Percentiles rank a stretch among this genome's conserved stretches.
phyloP scores from a whole-genome alignment of 306 rosid species.

The Cucumis hystrix region DNA sequence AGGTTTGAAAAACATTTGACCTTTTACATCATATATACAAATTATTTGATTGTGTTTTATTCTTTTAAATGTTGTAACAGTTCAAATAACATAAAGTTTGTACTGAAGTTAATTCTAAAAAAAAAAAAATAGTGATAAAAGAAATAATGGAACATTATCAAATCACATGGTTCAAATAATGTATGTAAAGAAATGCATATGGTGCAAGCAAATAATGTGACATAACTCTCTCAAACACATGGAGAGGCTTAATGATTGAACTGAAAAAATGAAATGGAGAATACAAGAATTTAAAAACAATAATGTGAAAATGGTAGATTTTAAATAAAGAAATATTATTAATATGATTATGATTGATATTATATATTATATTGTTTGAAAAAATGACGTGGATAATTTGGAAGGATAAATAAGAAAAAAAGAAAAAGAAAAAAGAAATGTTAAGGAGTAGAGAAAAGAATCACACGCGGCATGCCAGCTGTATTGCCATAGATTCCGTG shows the following conservation, averaged over 20 bases:
- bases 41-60: too few relatives aligned
- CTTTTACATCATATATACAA: too few relatives aligned
- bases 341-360: not conserved
- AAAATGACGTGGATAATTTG: not conserved
- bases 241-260: not conserved
- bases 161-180: not conserved
- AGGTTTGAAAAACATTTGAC: too few relatives aligned
- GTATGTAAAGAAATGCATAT: too few relatives aligned
- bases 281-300: not conserved
- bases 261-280: not conserved
- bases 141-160: not conserved
- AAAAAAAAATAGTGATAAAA: too few relatives aligned
- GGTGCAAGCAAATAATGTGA: not conserved
- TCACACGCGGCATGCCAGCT: constrained; percentile 56
- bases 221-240: not conserved
- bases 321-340: not conserved
- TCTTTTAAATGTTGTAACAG: too few relatives aligned
- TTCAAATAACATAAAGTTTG: too few relatives aligned
- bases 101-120: too few relatives aligned
- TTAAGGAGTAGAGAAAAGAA: not conserved
- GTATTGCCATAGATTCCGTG: constrained; percentile 36
- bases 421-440: not conserved
- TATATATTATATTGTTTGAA: too few relatives aligned
- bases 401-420: not conserved
- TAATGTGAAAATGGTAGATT: not conserved